phyloP scores from a whole-genome alignment of 2,329 filamentous ascomycete genomes.

The Diplocarpon rosae region DNA sequence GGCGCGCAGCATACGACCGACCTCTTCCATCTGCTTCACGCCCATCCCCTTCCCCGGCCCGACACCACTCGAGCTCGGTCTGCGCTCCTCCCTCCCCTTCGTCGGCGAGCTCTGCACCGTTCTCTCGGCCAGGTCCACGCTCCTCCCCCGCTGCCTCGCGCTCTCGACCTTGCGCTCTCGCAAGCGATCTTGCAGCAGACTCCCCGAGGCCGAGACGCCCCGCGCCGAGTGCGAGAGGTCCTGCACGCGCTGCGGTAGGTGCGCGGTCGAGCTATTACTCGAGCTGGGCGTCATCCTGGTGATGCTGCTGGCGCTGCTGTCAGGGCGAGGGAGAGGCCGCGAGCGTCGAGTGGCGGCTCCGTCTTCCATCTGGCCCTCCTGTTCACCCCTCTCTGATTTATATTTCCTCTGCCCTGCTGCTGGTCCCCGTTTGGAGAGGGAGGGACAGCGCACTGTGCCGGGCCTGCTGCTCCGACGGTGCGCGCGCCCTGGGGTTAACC shows the following conservation, averaged over 20 bases:
- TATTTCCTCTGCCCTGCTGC: too few relatives aligned
- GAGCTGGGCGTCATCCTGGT: conserved; percentile 21
- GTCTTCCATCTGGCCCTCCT: conserved; percentile 7
- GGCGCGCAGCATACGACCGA: conserved; percentile 26
- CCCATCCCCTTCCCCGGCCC: conserved; percentile 41
- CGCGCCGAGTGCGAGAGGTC: background rate
- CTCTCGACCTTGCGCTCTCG: conserved; percentile 27
- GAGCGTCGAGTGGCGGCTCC: conserved; percentile 8
- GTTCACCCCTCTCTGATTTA: too few relatives aligned
- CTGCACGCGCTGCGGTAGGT: conserved; percentile 8
- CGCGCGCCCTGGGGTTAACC: too few relatives aligned
- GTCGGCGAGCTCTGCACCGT: conserved; percentile 25
- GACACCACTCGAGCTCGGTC: conserved; percentile 23
- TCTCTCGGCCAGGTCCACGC: conserved; percentile 17
- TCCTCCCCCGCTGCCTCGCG: conserved; percentile 18
- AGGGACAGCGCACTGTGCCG: too few relatives aligned
- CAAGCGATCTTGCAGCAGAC: conserved; percentile 27
- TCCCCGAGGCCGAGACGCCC: conserved; percentile 8
- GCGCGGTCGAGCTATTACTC: conserved; percentile 11
- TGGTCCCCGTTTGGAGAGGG: too few relatives aligned
- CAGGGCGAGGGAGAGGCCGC: conserved; percentile 10
- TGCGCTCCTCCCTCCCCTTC: conserved; percentile 17
- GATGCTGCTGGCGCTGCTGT: conserved; percentile 15
- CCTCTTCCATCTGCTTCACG: conserved; percentile 57
- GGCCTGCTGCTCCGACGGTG: too few relatives aligned